Evolutionary conservation across 2,329 filamentous ascomycete species (phyloP), one percentile per base, ranked within the genome.

Genomic region (Rachicladosporium sp.): DNA sequence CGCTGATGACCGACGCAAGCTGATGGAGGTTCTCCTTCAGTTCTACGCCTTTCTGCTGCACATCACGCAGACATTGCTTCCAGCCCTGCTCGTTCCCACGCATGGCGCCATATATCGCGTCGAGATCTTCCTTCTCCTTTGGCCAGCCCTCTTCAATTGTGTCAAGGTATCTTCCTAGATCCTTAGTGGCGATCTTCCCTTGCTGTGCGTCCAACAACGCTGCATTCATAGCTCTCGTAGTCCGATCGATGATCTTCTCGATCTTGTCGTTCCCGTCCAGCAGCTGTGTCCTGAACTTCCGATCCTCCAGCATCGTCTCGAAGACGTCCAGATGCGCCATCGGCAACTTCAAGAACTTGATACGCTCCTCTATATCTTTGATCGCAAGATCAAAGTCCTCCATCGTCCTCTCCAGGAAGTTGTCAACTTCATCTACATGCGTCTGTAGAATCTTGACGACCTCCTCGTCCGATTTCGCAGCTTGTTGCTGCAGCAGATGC

Each of bases 361-460:
- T 78, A 15, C 89, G 78, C 46, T 85, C 82, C 40, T 75, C 73
- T 46, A 96, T 78, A 57, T 96, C 91, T 44, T 76, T 69, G 33
- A 79, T 74, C 4, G 87, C 85, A 38, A 87, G 67, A 34, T 82
- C 74, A 37, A 95, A 78, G 57, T 95, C 89, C 51, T 93, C 87
- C 33, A 85, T 76, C 1, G 85, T 82, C 11, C 82, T 77, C 59
- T 93, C 85, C 29, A 96, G 67, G 54, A 94, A 95, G 52, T 82
- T 80, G 60, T 96, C 91, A 23, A 96, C 76, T 60, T 96, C 89
- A 55, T 94, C 84, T 44, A 96, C 91, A 59, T 96, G 89, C 10
- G 76, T 78, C 55, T 95, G 86, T 41, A 96, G 69, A 38, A 96
- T 96, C 47, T 73, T 78, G 46, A 94, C 80, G 9, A 95, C 89